These are phyloP conservation scores for Colletotrichum lentis DNA, from an alignment of 2,329 filamentous ascomycete species.

Conservation along the genomic window DNA sequence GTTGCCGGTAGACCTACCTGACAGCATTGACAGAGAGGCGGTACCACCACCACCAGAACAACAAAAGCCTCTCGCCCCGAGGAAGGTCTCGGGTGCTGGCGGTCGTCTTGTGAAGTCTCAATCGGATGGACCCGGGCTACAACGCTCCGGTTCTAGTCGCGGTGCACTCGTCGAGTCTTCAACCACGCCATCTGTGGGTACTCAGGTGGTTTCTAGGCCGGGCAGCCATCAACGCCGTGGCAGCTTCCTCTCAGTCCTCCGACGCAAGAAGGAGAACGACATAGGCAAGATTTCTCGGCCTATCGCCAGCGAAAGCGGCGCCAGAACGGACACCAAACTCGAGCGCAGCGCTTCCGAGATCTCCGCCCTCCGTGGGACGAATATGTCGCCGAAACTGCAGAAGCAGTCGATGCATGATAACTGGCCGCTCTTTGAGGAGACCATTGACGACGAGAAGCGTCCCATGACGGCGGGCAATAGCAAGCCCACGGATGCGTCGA, in stretches of 20 bases:
- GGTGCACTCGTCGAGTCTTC: conserved; percentile 46
- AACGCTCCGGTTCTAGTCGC: conserved; percentile 54
- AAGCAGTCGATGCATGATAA: conserved; percentile 45
- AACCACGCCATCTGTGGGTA: conserved; percentile 39
- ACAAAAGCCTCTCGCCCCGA: conserved; percentile 41
- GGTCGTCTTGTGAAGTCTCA: conserved; percentile 40
- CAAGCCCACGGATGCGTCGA: conserved; percentile 29
- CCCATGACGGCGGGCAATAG: conserved; percentile 48
- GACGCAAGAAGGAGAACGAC: conserved; percentile 68
- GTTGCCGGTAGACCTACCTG: conserved; percentile 67
- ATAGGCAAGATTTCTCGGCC: conserved; percentile 62
- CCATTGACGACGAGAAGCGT: conserved; percentile 41
- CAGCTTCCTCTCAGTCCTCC: conserved; percentile 68
- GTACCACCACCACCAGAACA: not conserved
- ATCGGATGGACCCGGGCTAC: conserved; percentile 43
- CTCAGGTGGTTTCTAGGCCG: conserved; percentile 42
- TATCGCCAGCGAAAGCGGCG: conserved; percentile 63
- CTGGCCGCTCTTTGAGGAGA: conserved; percentile 58
- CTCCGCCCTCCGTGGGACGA: conserved; percentile 52
- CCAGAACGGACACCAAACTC: conserved; percentile 68
- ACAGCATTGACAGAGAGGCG: conserved; percentile 63
- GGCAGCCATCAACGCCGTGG: conserved; percentile 51
- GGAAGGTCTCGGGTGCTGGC: conserved; percentile 27
- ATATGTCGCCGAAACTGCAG: conserved; percentile 41
- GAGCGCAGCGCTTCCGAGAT: conserved; percentile 67